Evolutionary conservation across 768 basidiomycete species (phyloP).

Genomic region (Russula sp.): DNA sequence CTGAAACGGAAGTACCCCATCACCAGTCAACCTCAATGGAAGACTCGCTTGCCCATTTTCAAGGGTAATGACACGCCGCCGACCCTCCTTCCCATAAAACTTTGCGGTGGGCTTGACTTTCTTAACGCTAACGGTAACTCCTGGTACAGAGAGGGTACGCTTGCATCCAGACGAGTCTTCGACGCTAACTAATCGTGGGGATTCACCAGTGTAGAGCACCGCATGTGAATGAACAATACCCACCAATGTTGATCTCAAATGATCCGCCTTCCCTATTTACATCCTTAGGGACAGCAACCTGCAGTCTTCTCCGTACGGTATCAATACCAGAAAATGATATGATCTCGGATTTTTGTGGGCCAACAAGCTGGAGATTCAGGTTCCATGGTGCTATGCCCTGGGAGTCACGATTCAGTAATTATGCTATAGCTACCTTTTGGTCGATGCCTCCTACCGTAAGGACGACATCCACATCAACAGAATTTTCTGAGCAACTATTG

Average conservation of each 20-base stretch:
- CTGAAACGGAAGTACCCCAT: conserved; percentile 54
- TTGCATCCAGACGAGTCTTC: conserved; percentile 88
- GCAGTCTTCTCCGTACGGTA: conserved; percentile 47
- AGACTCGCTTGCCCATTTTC: conserved; percentile 68
- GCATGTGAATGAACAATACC: conserved; percentile 22
- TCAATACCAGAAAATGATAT: conserved; percentile 52
- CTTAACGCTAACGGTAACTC: conserved; percentile 78
- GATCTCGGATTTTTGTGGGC: conserved; percentile 59
- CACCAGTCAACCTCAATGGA: conserved; percentile 84
- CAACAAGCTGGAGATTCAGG: conserved; percentile 74
- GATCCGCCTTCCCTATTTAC: conserved; percentile 64
- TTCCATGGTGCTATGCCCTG: conserved; percentile 92
- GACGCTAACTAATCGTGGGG: conserved; percentile 57
- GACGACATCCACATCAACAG: conserved; percentile 73
- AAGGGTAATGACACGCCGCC: conserved; percentile 56
- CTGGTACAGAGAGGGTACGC: conserved; percentile 66
- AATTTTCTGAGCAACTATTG: conserved; percentile 74
- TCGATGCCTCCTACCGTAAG: conserved; percentile 52
- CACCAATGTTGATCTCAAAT: conserved; percentile 76
- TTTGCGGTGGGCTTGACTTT: conserved; percentile 85
- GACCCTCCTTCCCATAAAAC: conserved; percentile 67
- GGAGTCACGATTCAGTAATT: not conserved
- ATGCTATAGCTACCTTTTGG: not conserved
- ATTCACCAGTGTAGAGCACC: not conserved
- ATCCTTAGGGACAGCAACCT: conserved; percentile 61